These are phyloP conservation scores for Soucietia sequanensis DNA, from an alignment of 805 yeast species.

Conservation along the genomic window DNA sequence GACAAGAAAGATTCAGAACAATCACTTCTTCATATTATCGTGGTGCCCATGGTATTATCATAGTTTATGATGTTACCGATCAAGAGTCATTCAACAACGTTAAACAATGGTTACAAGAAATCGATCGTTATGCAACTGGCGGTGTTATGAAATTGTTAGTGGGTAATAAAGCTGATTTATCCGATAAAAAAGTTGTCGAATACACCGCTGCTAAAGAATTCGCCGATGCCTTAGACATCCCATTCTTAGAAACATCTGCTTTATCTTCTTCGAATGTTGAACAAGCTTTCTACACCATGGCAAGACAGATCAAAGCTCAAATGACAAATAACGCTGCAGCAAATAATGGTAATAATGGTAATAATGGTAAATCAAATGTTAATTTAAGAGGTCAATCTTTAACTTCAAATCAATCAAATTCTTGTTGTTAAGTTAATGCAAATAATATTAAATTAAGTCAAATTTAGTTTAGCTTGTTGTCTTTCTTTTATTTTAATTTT, in stretches of 20 bases:
- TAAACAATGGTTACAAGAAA: constrained; percentile 98
- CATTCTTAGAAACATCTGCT: constrained; percentile 95
- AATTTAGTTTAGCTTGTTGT: constrained; percentile 1
- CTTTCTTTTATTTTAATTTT: neutral
- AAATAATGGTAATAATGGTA: constrained; percentile 17
- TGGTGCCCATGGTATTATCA: constrained; percentile 98
- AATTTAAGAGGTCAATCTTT: constrained; percentile 69
- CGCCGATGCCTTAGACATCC: constrained; percentile 91
- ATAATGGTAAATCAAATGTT: constrained; percentile 59
- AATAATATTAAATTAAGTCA: neutral
- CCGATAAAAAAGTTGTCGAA: constrained; percentile 93
- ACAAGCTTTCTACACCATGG: constrained; percentile 98
- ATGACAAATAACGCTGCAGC: constrained; percentile 67
- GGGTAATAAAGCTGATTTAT: constrained; percentile 94
- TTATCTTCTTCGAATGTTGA: constrained; percentile 94
- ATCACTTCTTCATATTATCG: constrained; percentile 96
- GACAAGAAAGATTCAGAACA: constrained; percentile 97
- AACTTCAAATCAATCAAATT: constrained; percentile 37
- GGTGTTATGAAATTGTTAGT: constrained; percentile 95
- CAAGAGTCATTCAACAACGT: constrained; percentile 95
- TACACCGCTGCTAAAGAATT: constrained; percentile 95
- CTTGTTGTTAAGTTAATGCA: constrained; percentile 40
- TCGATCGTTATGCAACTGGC: constrained; percentile 96
- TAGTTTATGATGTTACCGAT: constrained; percentile 97
- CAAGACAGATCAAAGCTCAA: constrained; percentile 95